These are phyloP conservation scores for Solanum okadae DNA, from an alignment of 257 asterid species.

Conservation along the genomic window DNA sequence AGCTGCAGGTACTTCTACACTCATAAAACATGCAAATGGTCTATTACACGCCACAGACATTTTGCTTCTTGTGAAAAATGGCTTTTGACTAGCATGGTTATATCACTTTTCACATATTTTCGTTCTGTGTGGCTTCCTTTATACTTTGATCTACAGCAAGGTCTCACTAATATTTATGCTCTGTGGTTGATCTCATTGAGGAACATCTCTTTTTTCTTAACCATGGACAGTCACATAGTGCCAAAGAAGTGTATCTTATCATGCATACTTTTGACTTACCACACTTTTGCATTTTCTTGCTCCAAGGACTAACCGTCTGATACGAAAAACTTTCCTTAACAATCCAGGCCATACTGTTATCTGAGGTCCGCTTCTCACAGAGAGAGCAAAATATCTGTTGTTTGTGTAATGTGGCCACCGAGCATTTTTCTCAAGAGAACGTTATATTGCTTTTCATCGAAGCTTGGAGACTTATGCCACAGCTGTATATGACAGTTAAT, in stretches of 20 bases:
- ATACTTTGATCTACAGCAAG: neutral
- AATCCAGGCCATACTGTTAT: neutral
- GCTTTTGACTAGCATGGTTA: neutral
- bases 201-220: neutral
- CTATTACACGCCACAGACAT: neutral
- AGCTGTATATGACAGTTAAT: neutral
- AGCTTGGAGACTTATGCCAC: neutral
- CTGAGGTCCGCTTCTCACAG: neutral
- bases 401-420: neutral
- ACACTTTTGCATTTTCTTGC: neutral
- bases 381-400: neutral
- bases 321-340: neutral
- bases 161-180: neutral
- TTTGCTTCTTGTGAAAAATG: neutral
- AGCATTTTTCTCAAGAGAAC: neutral
- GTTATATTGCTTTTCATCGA: neutral
- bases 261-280: neutral
- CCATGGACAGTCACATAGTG: neutral
- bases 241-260: neutral
- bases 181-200: neutral
- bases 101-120: neutral
- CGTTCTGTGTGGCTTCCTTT: neutral
- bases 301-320: neutral
- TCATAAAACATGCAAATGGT: neutral
- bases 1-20: constrained; percentile 71